phyloP scores from a whole-genome alignment of 2,329 filamentous ascomycete species.

The Rutstroemia sp. region DNA sequence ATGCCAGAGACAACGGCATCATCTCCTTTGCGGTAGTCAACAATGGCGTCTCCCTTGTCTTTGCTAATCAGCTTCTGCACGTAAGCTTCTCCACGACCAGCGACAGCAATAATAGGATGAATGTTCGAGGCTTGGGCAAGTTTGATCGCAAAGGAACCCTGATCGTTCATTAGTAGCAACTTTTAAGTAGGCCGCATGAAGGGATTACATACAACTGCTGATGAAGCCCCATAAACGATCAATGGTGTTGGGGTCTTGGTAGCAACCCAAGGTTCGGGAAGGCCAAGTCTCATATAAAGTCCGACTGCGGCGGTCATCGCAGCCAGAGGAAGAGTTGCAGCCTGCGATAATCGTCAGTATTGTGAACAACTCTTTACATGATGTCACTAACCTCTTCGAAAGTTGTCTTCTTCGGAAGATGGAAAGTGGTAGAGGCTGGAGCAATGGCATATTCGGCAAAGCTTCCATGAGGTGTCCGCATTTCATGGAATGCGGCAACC shows the following conservation, averaged over 20 bases:
- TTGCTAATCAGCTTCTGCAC: constrained; percentile 42
- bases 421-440: constrained; percentile 47
- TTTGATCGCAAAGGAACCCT: constrained; percentile 50
- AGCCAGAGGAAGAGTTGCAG: constrained; percentile 37
- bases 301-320: constrained; percentile 37
- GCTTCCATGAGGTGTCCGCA: constrained; percentile 42
- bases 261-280: constrained; percentile 34
- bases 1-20: constrained; percentile 32
- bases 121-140: constrained; percentile 40
- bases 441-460: constrained; percentile 57
- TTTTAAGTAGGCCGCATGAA: background rate
- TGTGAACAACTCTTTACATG: constrained; percentile 31
- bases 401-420: constrained; percentile 24
- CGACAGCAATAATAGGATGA: constrained; percentile 51
- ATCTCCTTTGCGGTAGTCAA: constrained; percentile 49
- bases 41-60: constrained; percentile 44
- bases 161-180: constrained; percentile 1
- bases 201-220: constrained; percentile 20
- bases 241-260: constrained; percentile 16
- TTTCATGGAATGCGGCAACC: constrained; percentile 44
- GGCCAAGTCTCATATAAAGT: constrained; percentile 31
- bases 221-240: constrained; percentile 25
- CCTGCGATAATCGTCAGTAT: constrained; percentile 36
- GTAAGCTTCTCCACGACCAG: constrained; percentile 40
- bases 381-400: constrained; percentile 24